A percentile compares a stretch with the other conserved stretches of the same genome.
phyloP scores from a whole-genome alignment of 2,329 filamentous ascomycete species.

The Cryphonectria carpinicola region DNA sequence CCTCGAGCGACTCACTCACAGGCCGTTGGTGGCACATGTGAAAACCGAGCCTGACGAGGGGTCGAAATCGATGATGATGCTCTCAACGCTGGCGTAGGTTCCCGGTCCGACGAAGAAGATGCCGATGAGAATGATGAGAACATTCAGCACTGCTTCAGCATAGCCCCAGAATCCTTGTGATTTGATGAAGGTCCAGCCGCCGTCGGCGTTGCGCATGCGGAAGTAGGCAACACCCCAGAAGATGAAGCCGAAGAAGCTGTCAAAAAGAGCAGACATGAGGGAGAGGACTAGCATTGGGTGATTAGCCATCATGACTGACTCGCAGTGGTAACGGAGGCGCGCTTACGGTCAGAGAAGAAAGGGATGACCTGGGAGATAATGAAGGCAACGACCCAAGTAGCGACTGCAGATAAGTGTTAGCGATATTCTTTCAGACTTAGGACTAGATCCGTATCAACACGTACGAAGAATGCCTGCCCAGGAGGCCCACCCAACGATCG shows the following conservation, averaged over 20 bases:
- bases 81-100: constrained; percentile 78
- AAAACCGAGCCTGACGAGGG: constrained; percentile 69
- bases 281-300: constrained; percentile 54
- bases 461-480: constrained; percentile 74
- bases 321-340: constrained; percentile 38
- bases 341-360: constrained; percentile 78
- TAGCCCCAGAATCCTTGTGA: constrained; percentile 55
- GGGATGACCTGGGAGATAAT: constrained; percentile 92
- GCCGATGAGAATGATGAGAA: constrained; percentile 73
- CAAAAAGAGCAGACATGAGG: constrained; percentile 85
- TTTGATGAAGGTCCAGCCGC: constrained; percentile 56
- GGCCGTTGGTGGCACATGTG: constrained; percentile 70
- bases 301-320: constrained; percentile 9
- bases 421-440: not conserved
- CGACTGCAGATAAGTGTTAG: constrained; percentile 42
- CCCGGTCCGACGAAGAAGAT: constrained; percentile 81
- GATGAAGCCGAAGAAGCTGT: constrained; percentile 94
- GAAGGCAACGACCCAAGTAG: constrained; percentile 85
- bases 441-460: constrained; percentile 33
- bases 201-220: constrained; percentile 71
- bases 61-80: constrained; percentile 74
- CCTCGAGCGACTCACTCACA: constrained; percentile 43
- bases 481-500: constrained; percentile 75
- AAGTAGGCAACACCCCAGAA: constrained; percentile 88
- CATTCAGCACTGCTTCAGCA: constrained; percentile 67